Conservation (phyloP, 2,329 filamentous ascomycete species). For the Phialophora expanda region DNA sequence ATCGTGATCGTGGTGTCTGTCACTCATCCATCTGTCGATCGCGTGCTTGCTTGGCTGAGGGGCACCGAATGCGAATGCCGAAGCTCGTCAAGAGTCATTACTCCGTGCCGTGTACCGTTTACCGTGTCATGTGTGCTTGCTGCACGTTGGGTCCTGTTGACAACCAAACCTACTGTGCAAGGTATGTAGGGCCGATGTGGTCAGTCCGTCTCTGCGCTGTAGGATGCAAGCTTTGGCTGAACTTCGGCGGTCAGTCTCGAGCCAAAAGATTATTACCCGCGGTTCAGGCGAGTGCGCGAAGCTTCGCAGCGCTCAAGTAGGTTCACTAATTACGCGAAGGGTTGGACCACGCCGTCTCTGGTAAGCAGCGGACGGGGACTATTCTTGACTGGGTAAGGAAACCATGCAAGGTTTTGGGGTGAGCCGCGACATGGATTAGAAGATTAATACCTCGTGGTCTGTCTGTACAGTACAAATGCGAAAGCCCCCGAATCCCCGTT, state of each 20-base stretch:
- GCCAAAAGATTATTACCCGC: neutral
- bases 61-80: too few relatives aligned
- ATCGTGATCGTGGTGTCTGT: neutral
- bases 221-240: slow-evolving; percentile 1
- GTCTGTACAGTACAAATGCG: neutral
- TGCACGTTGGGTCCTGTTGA: neutral
- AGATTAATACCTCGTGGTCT: neutral
- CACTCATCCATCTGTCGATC: too few relatives aligned
- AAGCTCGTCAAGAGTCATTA: too few relatives aligned
- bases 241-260: neutral
- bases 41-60: too few relatives aligned
- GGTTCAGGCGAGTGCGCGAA: slow-evolving; percentile 14
- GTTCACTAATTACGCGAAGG: neutral
- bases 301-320: neutral
- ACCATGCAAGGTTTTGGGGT: neutral
- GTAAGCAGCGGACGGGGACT: neutral
- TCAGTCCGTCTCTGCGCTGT: neutral
- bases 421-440: neutral
- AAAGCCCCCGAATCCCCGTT: neutral
- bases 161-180: neutral
- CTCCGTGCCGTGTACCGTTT: too few relatives aligned
- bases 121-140: too few relatives aligned
- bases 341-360: neutral
- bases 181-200: neutral
- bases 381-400: neutral